These are phyloP conservation scores for Citrus medica DNA, from an alignment of 345 rosid genomes.

Conservation along the genomic window DNA sequence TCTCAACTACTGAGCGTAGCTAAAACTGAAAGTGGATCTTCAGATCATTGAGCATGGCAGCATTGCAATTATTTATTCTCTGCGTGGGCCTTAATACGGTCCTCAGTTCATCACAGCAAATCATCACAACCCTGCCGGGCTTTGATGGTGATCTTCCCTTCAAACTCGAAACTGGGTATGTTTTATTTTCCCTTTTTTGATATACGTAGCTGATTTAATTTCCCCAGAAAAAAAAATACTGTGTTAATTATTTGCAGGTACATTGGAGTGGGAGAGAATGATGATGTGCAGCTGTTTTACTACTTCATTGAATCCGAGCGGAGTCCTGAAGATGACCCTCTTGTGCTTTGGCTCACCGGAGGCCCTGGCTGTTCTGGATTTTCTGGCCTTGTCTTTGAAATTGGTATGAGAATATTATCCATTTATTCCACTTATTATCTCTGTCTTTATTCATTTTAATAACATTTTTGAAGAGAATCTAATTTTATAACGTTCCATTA, in stretches of 20 bases:
- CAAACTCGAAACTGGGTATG: slow-evolving; percentile 9
- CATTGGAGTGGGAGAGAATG: slow-evolving; percentile 24
- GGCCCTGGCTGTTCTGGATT: slow-evolving; percentile 35
- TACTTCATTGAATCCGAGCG: slow-evolving; percentile 8
- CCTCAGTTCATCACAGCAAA: neutral
- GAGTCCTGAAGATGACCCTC: slow-evolving; percentile 25
- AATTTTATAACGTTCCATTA: no score
- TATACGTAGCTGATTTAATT: no score
- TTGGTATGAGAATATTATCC: slow-evolving; percentile 2
- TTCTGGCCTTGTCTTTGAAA: slow-evolving; percentile 20
- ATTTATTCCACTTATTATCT: no score
- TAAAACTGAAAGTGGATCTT: no score
- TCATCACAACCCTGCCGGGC: neutral
- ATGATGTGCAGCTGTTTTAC: slow-evolving; percentile 28
- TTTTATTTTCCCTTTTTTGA: no score
- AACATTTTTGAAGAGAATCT: no score
- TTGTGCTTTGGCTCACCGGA: slow-evolving; percentile 30
- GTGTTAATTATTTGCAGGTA: slow-evolving; percentile 3
- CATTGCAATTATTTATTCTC: no score
- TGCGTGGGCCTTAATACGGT: neutral
- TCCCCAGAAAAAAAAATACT: no score
- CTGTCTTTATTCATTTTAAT: neutral
- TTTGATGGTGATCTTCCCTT: neutral
- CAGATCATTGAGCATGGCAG: no score
- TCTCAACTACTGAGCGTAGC: no score